Conservation (phyloP, 148 eudicot species). For the Selenicereus undatus region DNA sequence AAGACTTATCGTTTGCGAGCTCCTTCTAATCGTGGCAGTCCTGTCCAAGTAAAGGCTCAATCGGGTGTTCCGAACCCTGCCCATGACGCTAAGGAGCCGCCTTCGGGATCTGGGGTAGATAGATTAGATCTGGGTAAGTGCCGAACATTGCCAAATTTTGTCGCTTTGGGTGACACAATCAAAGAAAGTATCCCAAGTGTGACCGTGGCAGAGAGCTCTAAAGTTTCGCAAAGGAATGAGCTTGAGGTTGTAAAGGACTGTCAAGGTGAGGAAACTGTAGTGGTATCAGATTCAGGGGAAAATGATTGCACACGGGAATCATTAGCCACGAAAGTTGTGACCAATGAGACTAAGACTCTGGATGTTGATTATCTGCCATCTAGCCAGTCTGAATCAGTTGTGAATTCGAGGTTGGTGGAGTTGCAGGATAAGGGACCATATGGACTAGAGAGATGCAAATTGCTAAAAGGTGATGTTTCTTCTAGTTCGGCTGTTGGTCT, state of each 20-base stretch:
- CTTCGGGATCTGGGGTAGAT: constrained; percentile 16
- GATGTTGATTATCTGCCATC: neutral
- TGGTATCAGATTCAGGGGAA: constrained; percentile 12
- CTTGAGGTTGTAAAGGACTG: constrained; percentile 23
- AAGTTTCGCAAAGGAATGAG: constrained; percentile 13
- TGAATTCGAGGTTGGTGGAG: constrained; percentile 30
- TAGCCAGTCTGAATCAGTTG: constrained; percentile 11
- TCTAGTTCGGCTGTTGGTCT: constrained; percentile 29
- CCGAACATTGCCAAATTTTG: constrained; percentile 11
- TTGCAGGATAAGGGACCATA: constrained; percentile 41
- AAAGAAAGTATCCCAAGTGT: constrained; percentile 26
- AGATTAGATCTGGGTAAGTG: constrained; percentile 9
- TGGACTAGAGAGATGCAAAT: constrained; percentile 46
- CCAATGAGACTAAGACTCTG: neutral
- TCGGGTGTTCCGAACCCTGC: constrained; percentile 14
- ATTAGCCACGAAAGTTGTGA: constrained; percentile 21
- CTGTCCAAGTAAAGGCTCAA: constrained; percentile 22
- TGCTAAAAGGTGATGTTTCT: constrained; percentile 38
- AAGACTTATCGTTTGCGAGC: constrained; percentile 30
- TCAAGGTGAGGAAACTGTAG: constrained; percentile 26
- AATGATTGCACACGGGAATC: constrained; percentile 23
- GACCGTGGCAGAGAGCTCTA: constrained; percentile 19
- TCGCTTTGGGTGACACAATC: constrained; percentile 9
- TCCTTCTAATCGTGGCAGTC: constrained; percentile 27
- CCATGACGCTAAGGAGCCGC: constrained; percentile 22